Conservation (phyloP, 345 rosid genomes). For the Draba incana region DNA sequence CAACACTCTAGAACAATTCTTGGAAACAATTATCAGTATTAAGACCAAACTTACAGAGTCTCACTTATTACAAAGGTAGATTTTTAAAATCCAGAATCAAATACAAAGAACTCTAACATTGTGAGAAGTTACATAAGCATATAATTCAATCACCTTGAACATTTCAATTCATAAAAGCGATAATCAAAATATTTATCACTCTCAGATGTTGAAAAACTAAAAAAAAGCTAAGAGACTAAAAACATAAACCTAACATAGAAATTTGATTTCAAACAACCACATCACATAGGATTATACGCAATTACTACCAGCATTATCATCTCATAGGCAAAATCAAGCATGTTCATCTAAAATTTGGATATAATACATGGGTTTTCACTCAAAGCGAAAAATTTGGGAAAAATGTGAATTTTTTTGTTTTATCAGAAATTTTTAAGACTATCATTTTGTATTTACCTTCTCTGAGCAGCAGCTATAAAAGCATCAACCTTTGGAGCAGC, state of each 20-base stretch:
- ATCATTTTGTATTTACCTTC: slow-evolving; percentile 48
- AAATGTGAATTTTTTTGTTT: neutral
- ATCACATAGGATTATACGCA: no score
- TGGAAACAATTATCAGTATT: neutral
- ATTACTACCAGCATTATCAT: no score
- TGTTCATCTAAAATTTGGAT: neutral
- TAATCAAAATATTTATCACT: neutral
- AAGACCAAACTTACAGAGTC: neutral
- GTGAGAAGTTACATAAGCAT: slow-evolving; percentile 1
- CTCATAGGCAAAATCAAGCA: neutral
- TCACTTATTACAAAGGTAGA: slow-evolving; percentile 1
- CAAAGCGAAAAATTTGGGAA: neutral
- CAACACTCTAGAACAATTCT: neutral
- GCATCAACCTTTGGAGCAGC: slow-evolving; percentile 75
- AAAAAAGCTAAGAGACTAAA: neutral
- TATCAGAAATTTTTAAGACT: no score
- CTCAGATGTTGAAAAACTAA: neutral
- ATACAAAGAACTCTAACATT: neutral
- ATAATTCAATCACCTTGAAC: neutral
- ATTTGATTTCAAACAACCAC: neutral
- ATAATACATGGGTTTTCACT: slow-evolving; percentile 10
- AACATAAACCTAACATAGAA: neutral
- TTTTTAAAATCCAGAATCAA: neutral
- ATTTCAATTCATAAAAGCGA: neutral
- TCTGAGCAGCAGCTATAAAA: slow-evolving; percentile 72